Conservation (phyloP, 805 yeast species). For the Kockiozyma suomiensis region DNA sequence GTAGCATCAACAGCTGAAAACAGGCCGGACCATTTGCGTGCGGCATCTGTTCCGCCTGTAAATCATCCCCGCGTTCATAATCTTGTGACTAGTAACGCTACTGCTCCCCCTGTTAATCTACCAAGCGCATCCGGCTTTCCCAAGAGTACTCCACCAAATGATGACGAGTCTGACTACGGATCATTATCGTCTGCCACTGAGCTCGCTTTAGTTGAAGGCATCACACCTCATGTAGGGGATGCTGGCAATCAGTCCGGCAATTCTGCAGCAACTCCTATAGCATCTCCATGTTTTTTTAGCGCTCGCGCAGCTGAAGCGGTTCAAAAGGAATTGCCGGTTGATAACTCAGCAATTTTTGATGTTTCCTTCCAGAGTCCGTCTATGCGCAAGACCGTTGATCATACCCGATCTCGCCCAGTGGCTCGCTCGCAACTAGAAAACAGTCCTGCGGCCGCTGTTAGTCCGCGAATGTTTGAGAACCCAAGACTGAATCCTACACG, state of each 20-base stretch:
- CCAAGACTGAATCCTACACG: slow-evolving; percentile 3
- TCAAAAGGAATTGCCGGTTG: slow-evolving; percentile 35
- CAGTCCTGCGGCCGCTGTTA: background rate
- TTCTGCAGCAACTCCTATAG: background rate
- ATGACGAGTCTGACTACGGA: background rate
- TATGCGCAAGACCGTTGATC: slow-evolving; percentile 38
- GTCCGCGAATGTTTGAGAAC: slow-evolving; percentile 9
- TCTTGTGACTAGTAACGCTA: background rate
- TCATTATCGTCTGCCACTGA: background rate
- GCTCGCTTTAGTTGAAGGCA: background rate
- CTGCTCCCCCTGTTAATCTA: background rate
- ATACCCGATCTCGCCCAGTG: slow-evolving; percentile 37
- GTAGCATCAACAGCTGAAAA: background rate
- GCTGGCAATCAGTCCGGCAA: background rate
- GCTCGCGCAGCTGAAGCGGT: slow-evolving; percentile 40
- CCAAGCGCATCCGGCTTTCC: no score
- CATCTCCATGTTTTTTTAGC: slow-evolving; percentile 33
- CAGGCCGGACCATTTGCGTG: background rate
- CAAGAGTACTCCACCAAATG: background rate
- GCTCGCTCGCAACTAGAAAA: slow-evolving; percentile 1
- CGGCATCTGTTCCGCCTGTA: background rate
- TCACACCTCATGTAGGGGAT: background rate
- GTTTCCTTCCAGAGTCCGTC: slow-evolving; percentile 36
- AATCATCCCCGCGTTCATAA: no score
- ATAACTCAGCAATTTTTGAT: slow-evolving; percentile 35